Conservation (phyloP, 768 basidiomycete species). For the Macrolepiota dolichaula region DNA sequence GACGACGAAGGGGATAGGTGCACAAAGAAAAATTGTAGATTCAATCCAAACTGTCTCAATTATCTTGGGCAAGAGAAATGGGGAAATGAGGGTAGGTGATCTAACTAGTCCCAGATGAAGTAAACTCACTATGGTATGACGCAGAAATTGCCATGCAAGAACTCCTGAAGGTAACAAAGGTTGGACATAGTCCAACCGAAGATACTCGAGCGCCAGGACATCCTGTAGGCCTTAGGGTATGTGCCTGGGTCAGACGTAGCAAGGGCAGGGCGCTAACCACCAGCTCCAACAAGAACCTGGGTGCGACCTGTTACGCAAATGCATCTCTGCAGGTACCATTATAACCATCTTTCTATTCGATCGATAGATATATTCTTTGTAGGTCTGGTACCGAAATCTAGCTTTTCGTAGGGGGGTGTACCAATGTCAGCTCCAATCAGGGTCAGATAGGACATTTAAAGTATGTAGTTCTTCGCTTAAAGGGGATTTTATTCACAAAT, state of each 20-base stretch:
- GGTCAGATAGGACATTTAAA: conserved; percentile 40
- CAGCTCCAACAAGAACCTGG: conserved; percentile 82
- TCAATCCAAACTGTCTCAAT: conserved; percentile 84
- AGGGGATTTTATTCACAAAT: neutral
- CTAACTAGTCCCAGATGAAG: conserved; percentile 1
- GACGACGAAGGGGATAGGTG: conserved; percentile 61
- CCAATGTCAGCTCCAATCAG: conserved; percentile 59
- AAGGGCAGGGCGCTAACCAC: neutral
- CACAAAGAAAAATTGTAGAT: conserved; percentile 60
- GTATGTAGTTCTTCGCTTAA: conserved; percentile 18
- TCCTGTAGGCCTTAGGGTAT: conserved; percentile 79
- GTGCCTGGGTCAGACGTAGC: conserved; percentile 8
- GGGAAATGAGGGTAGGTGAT: conserved; percentile 61
- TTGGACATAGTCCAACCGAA: conserved; percentile 54
- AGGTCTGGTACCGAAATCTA: conserved; percentile 92
- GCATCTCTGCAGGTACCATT: conserved; percentile 79
- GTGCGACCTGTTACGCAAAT: conserved; percentile 96
- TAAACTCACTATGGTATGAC: neutral
- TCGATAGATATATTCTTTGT: conserved; percentile 3
- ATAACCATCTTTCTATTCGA: neutral
- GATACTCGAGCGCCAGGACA: conserved; percentile 45
- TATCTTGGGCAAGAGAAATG: conserved; percentile 83
- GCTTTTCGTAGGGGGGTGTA: conserved; percentile 84
- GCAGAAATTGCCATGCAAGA: conserved; percentile 46
- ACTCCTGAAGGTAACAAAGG: conserved; percentile 48